Conservation (phyloP, 2,329 filamentous ascomycete genomes). For the Coniochaeta ligniaria region DNA sequence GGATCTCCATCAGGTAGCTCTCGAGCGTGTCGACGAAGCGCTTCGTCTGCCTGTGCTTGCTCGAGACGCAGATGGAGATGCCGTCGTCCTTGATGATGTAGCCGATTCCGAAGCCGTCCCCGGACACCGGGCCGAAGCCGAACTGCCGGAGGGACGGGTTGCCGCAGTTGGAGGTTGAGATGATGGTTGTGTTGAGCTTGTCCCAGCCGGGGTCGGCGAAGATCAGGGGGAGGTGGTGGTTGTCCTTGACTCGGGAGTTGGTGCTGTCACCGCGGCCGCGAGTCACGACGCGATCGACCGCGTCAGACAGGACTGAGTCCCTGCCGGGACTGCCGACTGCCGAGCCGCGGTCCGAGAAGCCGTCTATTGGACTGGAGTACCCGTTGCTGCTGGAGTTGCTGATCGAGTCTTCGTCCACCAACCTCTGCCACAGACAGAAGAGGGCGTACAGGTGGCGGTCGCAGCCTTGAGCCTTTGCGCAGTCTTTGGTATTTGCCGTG, state of each 20-base stretch:
- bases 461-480: constrained; percentile 82
- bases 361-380: constrained; percentile 54
- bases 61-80: constrained; percentile 85
- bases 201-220: constrained; percentile 92
- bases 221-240: constrained; percentile 61
- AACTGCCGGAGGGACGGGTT: constrained; percentile 94
- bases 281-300: constrained; percentile 24
- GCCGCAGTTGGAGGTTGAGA: constrained; percentile 97
- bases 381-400: constrained; percentile 52
- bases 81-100: constrained; percentile 97
- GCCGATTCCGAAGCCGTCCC: constrained; percentile 91
- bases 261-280: constrained; percentile 48
- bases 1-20: constrained; percentile 82
- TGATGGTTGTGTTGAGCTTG: constrained; percentile 85
- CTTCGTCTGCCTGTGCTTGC: constrained; percentile 88
- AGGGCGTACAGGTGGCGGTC: constrained; percentile 92
- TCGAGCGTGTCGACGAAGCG: constrained; percentile 87
- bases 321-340: constrained; percentile 45
- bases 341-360: constrained; percentile 30
- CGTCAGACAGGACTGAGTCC: constrained; percentile 40
- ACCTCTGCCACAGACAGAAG: constrained; percentile 90
- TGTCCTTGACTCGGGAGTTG: constrained; percentile 33
- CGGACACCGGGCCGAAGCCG: constrained; percentile 90
- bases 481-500: constrained; percentile 70
- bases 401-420: constrained; percentile 64